Evolutionary conservation across 2,329 filamentous ascomycete species (phyloP), one percentile per base, ranked within the genome.

Genomic region (Paracorniculantispora psalliotae): DNA sequence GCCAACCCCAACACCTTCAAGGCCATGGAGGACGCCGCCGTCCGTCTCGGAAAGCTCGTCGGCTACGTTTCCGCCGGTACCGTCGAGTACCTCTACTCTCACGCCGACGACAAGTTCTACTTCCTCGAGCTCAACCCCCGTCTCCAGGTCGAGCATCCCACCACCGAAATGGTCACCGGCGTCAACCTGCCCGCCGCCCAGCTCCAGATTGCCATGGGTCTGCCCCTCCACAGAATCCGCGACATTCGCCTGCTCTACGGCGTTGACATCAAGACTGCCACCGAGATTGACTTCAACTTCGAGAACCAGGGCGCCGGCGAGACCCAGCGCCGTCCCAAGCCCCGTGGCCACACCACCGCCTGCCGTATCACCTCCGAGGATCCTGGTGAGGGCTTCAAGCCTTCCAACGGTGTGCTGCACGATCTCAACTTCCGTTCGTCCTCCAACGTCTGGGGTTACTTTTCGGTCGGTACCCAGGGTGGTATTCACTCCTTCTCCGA

Each of bases 401-500:
- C 94, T 60, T 99, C 94, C 48, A 96, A 93, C 70, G 94, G 94
- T 86, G 96, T 93, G 56, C 96, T 99, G 86, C 94, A 97, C 79
- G 94, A 99, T 72, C 81, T 99, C 71, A 99, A 99, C 82, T 99
- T 99, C 86, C 86, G 94, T 72, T 96, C 90, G 80, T 96, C 92
- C 74, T 97, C 94, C 63, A 99, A 99, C 67, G 94, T 97, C 59
- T 99, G 94, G 94, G 94, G 94, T 82, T 99, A 99, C 78, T 99
- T 99, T 86, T 99, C 94, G 56, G 94, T 99, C 74, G 91, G 92
- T 79, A 94, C 92, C 10, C 88, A 92, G 59, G 93, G 92, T 79
- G 92, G 92, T 76, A 99, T 99, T 65, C 94, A 99, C 85, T 97
- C 91, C 76, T 99, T 96, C 83, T 97, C 94, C 8, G 94, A 99